A percentile compares a stretch with the other conserved stretches of the same genome.
These are phyloP conservation scores for Batkoa obscura DNA, from an alignment of 371 early-diverging fungal genomes.

Conservation along the genomic window DNA sequence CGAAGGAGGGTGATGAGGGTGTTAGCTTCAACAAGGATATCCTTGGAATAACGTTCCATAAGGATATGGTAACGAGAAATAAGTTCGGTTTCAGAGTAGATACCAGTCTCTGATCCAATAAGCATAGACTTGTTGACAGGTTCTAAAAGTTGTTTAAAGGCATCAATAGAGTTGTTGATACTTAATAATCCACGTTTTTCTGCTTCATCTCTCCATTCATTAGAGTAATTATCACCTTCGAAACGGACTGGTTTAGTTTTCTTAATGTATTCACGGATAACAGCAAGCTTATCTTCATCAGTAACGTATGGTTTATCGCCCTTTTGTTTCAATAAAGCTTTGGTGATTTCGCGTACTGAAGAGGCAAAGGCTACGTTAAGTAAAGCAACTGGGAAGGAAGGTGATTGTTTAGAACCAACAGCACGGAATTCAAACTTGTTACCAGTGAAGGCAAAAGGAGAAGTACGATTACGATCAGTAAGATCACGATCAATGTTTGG, in stretches of 20 bases:
- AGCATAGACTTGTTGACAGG: conserved; percentile 56
- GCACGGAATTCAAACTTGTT: conserved; percentile 99
- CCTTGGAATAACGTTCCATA: conserved; percentile 89
- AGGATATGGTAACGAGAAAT: conserved; percentile 85
- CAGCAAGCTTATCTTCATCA: conserved; percentile 68
- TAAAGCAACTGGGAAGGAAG: conserved; percentile 84
- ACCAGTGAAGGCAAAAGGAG: conserved; percentile 96
- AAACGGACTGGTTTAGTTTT: conserved; percentile 79
- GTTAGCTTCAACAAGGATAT: conserved; percentile 81
- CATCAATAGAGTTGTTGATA: conserved; percentile 69
- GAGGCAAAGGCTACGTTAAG: conserved; percentile 85
- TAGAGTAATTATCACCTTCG: conserved; percentile 91
- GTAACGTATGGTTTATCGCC: conserved; percentile 57
- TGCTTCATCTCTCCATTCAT: conserved; percentile 59
- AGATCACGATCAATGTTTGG: conserved; percentile 86
- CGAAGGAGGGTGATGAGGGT: conserved; percentile 62
- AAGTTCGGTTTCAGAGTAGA: conserved; percentile 75
- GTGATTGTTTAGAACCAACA: conserved; percentile 93
- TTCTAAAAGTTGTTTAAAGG: conserved; percentile 58
- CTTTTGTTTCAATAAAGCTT: conserved; percentile 46
- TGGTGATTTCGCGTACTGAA: conserved; percentile 51
- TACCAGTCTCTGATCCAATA: conserved; percentile 38
- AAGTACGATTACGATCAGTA: conserved; percentile 97
- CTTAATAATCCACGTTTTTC: conserved; percentile 81
- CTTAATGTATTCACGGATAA: conserved; percentile 66